Conservation (phyloP, 768 basidiomycete species). For the Lentinula guzmanii region DNA sequence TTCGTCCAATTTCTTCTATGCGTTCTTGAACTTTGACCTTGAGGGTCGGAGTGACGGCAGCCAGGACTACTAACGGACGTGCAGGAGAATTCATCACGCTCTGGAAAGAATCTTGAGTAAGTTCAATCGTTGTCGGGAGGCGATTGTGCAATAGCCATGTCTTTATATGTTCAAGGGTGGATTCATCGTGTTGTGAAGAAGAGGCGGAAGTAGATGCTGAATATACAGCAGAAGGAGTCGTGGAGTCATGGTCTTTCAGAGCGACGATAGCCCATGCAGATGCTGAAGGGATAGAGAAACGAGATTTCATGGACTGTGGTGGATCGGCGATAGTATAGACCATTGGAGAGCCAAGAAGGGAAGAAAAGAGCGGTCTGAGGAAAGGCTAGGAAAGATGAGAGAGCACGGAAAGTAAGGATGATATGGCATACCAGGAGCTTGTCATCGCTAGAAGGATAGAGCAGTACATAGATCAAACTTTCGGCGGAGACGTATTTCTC, state of each 20-base stretch:
- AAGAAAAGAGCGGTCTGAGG: slow-evolving; percentile 12
- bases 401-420: neutral
- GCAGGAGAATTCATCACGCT: slow-evolving; percentile 79
- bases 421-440: slow-evolving; percentile 23
- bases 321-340: slow-evolving; percentile 36
- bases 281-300: slow-evolving; percentile 28
- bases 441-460: slow-evolving; percentile 32
- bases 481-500: slow-evolving; percentile 35
- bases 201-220: neutral
- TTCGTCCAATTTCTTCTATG: slow-evolving; percentile 42
- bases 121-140: slow-evolving; percentile 67
- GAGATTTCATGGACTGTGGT: slow-evolving; percentile 22
- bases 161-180: slow-evolving; percentile 15
- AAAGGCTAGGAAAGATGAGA: slow-evolving; percentile 19
- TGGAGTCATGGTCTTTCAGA: slow-evolving; percentile 52
- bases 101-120: slow-evolving; percentile 76
- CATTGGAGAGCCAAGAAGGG: slow-evolving; percentile 42
- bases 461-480: slow-evolving; percentile 54
- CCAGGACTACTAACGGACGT: slow-evolving; percentile 74
- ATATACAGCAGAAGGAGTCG: slow-evolving; percentile 40
- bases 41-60: slow-evolving; percentile 33
- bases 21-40: slow-evolving; percentile 38
- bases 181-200: slow-evolving; percentile 16
- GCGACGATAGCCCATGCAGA: slow-evolving; percentile 62
- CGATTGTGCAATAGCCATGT: slow-evolving; percentile 65